Percentiles rank a stretch among this genome's conserved stretches.
phyloP scores from a whole-genome alignment of 2,329 filamentous ascomycete genomes.

The Thelonectria blattea region DNA sequence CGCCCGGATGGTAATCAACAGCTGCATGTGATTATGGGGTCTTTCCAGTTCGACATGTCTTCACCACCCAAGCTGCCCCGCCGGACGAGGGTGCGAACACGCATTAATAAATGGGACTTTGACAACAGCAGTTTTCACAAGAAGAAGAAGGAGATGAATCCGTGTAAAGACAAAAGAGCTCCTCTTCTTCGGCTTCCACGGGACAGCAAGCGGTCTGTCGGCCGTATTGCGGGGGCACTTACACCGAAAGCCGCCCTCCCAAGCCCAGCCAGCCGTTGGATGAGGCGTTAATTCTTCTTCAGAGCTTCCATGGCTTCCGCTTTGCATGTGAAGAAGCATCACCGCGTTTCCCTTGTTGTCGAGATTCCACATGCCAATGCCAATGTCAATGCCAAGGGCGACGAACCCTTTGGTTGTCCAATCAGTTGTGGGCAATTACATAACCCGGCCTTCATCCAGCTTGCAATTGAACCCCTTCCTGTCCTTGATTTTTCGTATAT shows the following conservation, averaged over 20 bases:
- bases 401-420: background rate
- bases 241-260: background rate
- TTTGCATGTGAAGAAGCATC: background rate
- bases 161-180: too few species aligned
- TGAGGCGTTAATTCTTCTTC: too few species aligned
- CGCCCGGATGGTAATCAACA: background rate
- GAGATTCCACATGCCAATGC: background rate
- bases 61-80: slow-evolving; percentile 4
- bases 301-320: background rate
- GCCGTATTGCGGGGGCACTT: background rate
- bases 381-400: background rate
- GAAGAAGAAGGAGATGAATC: background rate
- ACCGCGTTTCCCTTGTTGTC: background rate
- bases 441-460: too few species aligned
- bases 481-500: background rate
- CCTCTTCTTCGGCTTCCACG: too few species aligned
- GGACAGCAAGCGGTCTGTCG: background rate
- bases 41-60: too few species aligned
- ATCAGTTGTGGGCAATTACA: background rate
- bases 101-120: background rate
- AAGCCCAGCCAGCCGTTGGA: background rate
- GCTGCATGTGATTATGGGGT: slow-evolving; percentile 32
- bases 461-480: too few species aligned
- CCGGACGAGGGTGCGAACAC: background rate
- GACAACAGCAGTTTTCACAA: background rate